Evolutionary conservation across 192 early-diverging fungal genomes (phyloP), one percentile per base, ranked within the genome.

Genomic region (Rhizophagus sp.): DNA sequence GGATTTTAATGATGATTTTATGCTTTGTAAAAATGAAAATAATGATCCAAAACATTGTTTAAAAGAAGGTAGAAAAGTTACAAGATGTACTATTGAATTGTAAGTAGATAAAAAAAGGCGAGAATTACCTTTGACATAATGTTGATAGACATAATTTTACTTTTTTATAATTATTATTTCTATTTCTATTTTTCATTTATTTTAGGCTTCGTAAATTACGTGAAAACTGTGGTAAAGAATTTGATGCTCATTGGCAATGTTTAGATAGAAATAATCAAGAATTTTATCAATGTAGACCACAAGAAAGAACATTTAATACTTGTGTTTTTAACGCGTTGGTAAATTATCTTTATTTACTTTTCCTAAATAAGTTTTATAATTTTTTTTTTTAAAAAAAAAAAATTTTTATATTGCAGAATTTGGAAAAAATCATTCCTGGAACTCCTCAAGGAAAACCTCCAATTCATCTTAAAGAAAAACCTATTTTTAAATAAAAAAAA

Each of bases 1-100:
- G 81, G 93, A 94, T 65, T 97, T 94, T 88, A 94, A 92, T 81
- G 95, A 97, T 80, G 97, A 99, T 83, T 99, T 95, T 82, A 96
- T 99, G 94, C 88, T 95, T 52, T 99, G 97, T 90, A 99, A 98
- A 88, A 89, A 91, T 81, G 95, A 97, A 79, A 93, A 88, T 83
- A 90, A 91, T 73, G 93, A 98, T 81, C 97, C 97, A 10, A 84
- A 89, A 73, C 94, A 96, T 81, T 99, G 97, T 79, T 85, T 99
- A 62, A 90, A 92, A 88, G 97, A 99, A 78, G 97, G 97, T 15
- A 89, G 97, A 79, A 95, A 95, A 81, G 97, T 98, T 81, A 99
- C 97, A 61, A 93, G 97, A 19, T 99, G 97, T 82, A 94, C 94
- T 49, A 89, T 96, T 74, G 93, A 96, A 78, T 81, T 95, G 91